These are phyloP conservation scores for Penicillium antarcticum DNA, from an alignment of 495 filamentous ascomycete genomes.

Conservation along the genomic window DNA sequence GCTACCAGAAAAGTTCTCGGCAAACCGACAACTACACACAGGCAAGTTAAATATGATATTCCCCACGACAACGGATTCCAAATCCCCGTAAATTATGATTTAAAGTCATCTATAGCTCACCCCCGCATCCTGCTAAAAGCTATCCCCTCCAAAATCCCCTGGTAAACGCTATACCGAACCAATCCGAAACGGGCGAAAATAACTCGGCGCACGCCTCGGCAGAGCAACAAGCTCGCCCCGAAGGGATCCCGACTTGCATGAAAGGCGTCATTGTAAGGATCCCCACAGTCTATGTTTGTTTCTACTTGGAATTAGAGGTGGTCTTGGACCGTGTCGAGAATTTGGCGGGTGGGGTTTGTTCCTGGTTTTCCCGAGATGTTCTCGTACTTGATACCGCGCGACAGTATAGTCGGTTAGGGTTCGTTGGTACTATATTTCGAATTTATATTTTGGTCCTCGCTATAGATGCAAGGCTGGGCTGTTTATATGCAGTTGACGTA, in stretches of 20 bases:
- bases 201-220: constrained; percentile 20
- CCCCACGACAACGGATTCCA: too few species aligned
- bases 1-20: too few species aligned
- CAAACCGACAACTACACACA: too few species aligned
- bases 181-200: constrained; percentile 20
- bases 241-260: constrained; percentile 17
- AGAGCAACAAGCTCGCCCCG: constrained; percentile 5
- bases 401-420: too few species aligned
- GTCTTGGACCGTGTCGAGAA: constrained; percentile 16
- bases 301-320: background rate
- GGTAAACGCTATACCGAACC: background rate
- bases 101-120: too few species aligned
- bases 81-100: too few species aligned
- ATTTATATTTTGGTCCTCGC: too few species aligned
- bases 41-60: too few species aligned
- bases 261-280: constrained; percentile 4
- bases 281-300: background rate
- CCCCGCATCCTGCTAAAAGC: too few species aligned
- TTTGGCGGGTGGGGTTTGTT: constrained; percentile 14
- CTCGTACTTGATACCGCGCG: constrained; percentile 12
- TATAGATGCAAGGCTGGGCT: too few species aligned
- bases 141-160: background rate
- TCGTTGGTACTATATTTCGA: too few species aligned
- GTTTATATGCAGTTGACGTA: too few species aligned
- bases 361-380: constrained; percentile 34